These are phyloP conservation scores for Candida albicans DNA, from an alignment of 1,139 yeast species.

Conservation along the genomic window DNA sequence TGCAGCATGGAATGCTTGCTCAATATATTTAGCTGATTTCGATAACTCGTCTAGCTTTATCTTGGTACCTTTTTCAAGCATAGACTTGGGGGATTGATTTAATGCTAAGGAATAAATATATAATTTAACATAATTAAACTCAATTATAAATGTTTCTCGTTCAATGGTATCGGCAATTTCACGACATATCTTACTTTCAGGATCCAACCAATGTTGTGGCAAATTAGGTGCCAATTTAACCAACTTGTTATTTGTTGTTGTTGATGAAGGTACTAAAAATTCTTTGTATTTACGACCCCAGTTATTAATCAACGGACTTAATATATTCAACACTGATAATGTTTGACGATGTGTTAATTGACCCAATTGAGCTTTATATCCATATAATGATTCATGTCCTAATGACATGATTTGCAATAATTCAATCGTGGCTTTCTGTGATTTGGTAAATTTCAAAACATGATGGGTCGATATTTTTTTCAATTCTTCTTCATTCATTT, in stretches of 20 bases:
- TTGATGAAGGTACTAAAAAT: conserved; percentile 48
- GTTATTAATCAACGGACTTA: conserved; percentile 73
- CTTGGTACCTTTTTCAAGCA: conserved; percentile 16
- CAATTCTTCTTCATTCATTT: conserved; percentile 40
- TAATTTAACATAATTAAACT: conserved; percentile 78
- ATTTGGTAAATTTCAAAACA: conserved; percentile 49
- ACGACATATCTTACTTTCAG: conserved; percentile 35
- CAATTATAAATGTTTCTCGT: conserved; percentile 73
- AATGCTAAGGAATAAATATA: conserved; percentile 84
- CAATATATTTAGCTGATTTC: conserved; percentile 74
- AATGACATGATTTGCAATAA: conserved; percentile 75
- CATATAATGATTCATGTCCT: conserved; percentile 82
- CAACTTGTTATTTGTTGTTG: conserved; percentile 26
- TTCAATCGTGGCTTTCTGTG: conserved; percentile 78
- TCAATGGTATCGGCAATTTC: conserved; percentile 51
- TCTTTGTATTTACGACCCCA: conserved; percentile 71
- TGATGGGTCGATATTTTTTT: conserved; percentile 28
- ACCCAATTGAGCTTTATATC: conserved; percentile 58
- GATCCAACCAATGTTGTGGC: conserved; percentile 35
- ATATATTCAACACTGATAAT: conserved; percentile 66
- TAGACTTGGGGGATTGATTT: conserved; percentile 41
- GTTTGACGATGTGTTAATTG: conserved; percentile 61
- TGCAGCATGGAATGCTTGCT: conserved; percentile 81
- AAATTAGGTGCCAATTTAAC: conserved; percentile 27
- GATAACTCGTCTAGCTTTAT: conserved; percentile 65